Base-by-base conservation (phyloP, 1,139 yeast genomes). In the Scheffersomyces insectosa region DNA sequence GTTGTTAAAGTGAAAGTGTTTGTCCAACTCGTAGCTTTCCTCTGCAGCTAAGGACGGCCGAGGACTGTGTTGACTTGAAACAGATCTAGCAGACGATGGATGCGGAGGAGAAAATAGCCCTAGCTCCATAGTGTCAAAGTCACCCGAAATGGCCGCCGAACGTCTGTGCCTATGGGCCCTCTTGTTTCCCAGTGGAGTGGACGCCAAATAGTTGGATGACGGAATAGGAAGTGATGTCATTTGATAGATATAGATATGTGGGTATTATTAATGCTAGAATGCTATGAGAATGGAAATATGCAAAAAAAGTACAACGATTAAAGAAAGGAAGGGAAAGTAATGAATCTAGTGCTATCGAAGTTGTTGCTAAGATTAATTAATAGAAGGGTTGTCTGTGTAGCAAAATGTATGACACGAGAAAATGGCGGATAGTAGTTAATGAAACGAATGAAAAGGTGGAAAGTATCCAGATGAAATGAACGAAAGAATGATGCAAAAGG, bases 121-220 rank as follows among this genome's bases (percentile, higher is more conserved):
- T 37, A 70, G 53, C 2, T 77, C 77, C 50, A 65, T 57, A 5
- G 64, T 51, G 54, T 84, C 90, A 57, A 84, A 83, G 56, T 84
- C 90, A 0, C 89, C 89, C 3, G 88, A 82, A 11, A 84, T 81
- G 0, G 89, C 89, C 23, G 86, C 85, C 0, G 89, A 83, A 39
- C 91, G 65, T 53, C 83, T 75, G 52, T 84, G 90, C 37, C 83
- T 72, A 59, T 84, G 90, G 2, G 79, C 75, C 49, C 80, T 69
- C 53, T 69, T 69, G 31, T 35, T 41, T 13, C 12, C 33, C 11
- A 41, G 39, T 8, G 55, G 52, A 7, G 55, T 47, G 14, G 44
- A 48, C 28, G 47, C 44, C 36, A 52, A 41, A 37, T 51, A 48
- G 28, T 38, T 45, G 4, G 51, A 36, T 30, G 38, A 35, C 41